Conservation (phyloP, 352 stramenopile genomes). For the Blastocystis sp. region DNA sequence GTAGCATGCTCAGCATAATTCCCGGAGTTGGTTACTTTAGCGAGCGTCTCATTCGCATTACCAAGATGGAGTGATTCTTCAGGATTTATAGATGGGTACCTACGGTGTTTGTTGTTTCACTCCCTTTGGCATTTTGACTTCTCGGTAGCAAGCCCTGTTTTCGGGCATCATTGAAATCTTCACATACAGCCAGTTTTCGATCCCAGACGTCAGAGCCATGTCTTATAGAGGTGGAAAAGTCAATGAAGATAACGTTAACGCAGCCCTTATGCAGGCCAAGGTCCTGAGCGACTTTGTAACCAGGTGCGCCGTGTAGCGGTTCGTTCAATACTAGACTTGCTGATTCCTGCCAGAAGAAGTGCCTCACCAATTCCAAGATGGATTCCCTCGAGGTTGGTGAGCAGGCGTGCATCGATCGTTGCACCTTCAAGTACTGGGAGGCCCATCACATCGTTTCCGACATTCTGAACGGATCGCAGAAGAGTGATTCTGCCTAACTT, state of each 20-base stretch:
- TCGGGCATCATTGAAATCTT: background rate
- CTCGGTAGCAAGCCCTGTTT: background rate
- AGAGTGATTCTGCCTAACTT: background rate
- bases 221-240: constrained; percentile 4
- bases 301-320: background rate
- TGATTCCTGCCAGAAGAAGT: constrained; percentile 31
- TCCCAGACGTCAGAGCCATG: background rate
- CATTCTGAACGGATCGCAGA: background rate
- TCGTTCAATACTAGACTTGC: background rate
- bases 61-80: background rate
- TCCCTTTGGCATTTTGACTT: background rate
- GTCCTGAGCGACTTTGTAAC: background rate
- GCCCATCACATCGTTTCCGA: background rate
- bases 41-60: background rate
- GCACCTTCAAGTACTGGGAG: constrained; percentile 13
- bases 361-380: background rate
- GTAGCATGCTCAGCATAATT: background rate
- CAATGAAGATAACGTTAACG: constrained; percentile 7
- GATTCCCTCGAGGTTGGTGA: constrained; percentile 5
- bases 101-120: background rate
- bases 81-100: background rate
- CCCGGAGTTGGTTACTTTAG: background rate
- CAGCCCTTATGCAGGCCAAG: background rate
- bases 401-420: background rate
- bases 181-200: background rate